These are phyloP conservation scores for Helicocarpus griseus DNA, from an alignment of 2,329 filamentous ascomycete species.

Conservation along the genomic window DNA sequence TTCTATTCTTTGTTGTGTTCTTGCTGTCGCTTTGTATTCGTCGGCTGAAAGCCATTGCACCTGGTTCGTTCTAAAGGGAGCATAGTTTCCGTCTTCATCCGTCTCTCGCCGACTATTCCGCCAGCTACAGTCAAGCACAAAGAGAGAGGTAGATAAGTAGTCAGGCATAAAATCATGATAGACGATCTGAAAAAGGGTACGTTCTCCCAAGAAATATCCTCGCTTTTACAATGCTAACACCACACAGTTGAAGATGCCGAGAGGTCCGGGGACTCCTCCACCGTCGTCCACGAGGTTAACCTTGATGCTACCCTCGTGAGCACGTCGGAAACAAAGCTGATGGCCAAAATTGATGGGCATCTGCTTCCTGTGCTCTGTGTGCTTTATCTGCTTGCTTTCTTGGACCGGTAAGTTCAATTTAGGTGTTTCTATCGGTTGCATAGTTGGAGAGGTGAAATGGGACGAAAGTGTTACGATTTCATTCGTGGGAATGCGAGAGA, in stretches of 20 bases:
- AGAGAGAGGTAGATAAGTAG: too few relatives aligned
- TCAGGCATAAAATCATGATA: too few relatives aligned
- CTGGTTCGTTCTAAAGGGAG: too few relatives aligned
- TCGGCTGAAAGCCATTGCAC: too few relatives aligned
- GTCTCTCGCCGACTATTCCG: too few relatives aligned
- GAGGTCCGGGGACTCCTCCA: conserved; percentile 5
- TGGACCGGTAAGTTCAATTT: conserved; percentile 40
- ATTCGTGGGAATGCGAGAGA: conserved; percentile 8
- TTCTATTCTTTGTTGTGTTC: too few relatives aligned
- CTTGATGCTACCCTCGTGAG: conserved; percentile 16
- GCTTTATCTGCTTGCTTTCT: conserved; percentile 60
- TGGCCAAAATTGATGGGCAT: conserved; percentile 60
- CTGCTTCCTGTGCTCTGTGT: conserved; percentile 65
- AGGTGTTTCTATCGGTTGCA: neutral
- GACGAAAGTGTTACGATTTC: too few relatives aligned
- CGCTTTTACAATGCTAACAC: neutral
- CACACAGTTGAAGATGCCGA: neutral
- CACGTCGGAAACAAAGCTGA: conserved; percentile 50
- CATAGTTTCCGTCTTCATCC: too few relatives aligned
- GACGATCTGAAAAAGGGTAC: too few relatives aligned
- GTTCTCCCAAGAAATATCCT: too few relatives aligned
- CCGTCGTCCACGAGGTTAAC: conserved; percentile 4
- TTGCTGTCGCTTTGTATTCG: too few relatives aligned
- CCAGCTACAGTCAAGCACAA: too few relatives aligned
- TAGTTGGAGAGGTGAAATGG: neutral